Conservation (phyloP, 2,329 filamentous ascomycete species). For the Arthrobotrys musiformis region DNA sequence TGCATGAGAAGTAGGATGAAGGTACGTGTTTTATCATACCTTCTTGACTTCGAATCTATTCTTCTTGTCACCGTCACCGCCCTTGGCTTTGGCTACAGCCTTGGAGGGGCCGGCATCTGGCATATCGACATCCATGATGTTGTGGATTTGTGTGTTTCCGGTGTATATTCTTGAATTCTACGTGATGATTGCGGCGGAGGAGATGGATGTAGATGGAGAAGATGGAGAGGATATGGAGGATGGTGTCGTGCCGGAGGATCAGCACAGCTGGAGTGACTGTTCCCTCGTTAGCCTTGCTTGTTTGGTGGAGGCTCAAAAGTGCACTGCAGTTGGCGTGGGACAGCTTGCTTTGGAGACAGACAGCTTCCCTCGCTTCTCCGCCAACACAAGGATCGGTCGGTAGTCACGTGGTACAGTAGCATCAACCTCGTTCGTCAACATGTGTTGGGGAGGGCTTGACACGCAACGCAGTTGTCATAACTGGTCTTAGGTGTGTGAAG, state of each 20-base stretch:
- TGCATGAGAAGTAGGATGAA: slow-evolving; percentile 4
- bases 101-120: slow-evolving; percentile 78
- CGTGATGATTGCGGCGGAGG: slow-evolving; percentile 2
- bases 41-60: slow-evolving; percentile 99
- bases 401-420: slow-evolving; percentile 24
- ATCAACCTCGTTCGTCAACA: no score
- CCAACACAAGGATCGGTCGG: slow-evolving; percentile 23
- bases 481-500: neutral
- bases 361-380: slow-evolving; percentile 26
- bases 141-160: neutral
- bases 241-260: slow-evolving; percentile 11
- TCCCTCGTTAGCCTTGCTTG: neutral
- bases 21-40: slow-evolving; percentile 67
- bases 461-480: neutral
- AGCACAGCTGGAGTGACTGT: slow-evolving; percentile 35
- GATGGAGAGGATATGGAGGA: slow-evolving; percentile 11
- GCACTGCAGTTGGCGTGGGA: slow-evolving; percentile 28
- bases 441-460: slow-evolving; percentile 16
- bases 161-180: neutral
- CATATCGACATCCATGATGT: slow-evolving; percentile 84
- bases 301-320: slow-evolving; percentile 50
- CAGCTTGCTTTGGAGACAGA: slow-evolving; percentile 6
- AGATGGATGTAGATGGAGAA: neutral
- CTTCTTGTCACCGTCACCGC: slow-evolving; percentile 74
- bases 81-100: slow-evolving; percentile 69